A percentile compares a stretch with the other conserved stretches of the same genome.
Conservation (phyloP, 2,329 filamentous ascomycete genomes). For the Talaromyces verruculosus region DNA sequence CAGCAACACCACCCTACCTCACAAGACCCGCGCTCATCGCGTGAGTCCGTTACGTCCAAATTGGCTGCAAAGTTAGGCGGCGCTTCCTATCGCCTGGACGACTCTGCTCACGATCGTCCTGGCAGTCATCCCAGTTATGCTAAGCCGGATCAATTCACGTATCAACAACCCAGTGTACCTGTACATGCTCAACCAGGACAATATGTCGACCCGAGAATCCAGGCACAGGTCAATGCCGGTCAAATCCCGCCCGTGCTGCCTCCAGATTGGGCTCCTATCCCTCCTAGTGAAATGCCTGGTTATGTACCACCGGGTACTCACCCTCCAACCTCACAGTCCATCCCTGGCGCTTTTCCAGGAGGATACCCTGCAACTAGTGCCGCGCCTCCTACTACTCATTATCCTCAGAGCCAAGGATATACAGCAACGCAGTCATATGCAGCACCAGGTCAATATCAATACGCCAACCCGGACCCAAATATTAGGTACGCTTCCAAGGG, state of each 20-base stretch:
- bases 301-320: constrained; percentile 43
- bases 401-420: constrained; percentile 16
- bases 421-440: constrained; percentile 30
- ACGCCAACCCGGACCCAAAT: constrained; percentile 42
- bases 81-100: constrained; percentile 22
- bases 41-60: constrained; percentile 16
- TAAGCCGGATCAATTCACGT: constrained; percentile 32
- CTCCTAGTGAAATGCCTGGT: constrained; percentile 43
- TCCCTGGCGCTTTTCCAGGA: constrained; percentile 22
- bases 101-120: constrained; percentile 24
- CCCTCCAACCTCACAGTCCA: constrained; percentile 18
- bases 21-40: constrained; percentile 22
- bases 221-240: constrained; percentile 20
- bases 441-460: constrained; percentile 37
- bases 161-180: constrained; percentile 32
- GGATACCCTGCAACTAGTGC: constrained; percentile 16
- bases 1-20: background rate
- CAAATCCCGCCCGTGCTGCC: constrained; percentile 24
- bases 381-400: constrained; percentile 1
- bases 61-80: constrained; percentile 15
- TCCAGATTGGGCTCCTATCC: constrained; percentile 40
- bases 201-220: constrained; percentile 20
- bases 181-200: constrained; percentile 25
- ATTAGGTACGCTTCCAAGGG: constrained; percentile 34
- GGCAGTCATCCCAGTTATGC: constrained; percentile 39